Evolutionary conservation across 352 stramenopile species (phyloP), one percentile per base, ranked within the genome.

Genomic region (Phytopythium sindhum): DNA sequence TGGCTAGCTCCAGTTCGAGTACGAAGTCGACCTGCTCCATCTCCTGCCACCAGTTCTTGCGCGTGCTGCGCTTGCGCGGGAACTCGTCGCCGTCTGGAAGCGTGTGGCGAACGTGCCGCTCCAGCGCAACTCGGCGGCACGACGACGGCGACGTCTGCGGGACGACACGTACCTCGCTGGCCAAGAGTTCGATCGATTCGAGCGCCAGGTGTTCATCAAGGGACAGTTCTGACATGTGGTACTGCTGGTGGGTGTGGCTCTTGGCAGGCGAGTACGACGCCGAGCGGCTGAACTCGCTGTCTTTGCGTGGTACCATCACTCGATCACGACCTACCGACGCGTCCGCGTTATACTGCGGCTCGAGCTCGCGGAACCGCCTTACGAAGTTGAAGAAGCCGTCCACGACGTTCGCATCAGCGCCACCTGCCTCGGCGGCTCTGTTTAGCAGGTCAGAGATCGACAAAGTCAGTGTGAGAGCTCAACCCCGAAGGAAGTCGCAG

Each of bases 311-410:
- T 8, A 23, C 26, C 1, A 60, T 9, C 14, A 26, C 35, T 17
- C 39, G 54, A 19, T 60, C 54, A 17, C 2, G 5, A 29, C 7
- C 15, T 24, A 26, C 19, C 21, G 15, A 6, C 26, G 19, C 28
- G 23, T 21, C 15, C 28, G 2, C n/a, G 21, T 42, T 17, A 12
- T 21, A 4, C 39, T 24, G n/a, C 2, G 31, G 4, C n/a, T 58
- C 21, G 31, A 57, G 29, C 23, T 63, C 58, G 15, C 51, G 59
- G 62, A 80, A 89, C 1, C 80, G 78, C 2, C 88, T 60, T n/a
- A 91, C 69, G 19, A 88, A 64, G 66, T 91, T 80, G 57, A 81
- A 91, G 47, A 91, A 89, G 11, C 78, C 74, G 53, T 86, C 78
- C 21, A 83, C 80, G 45, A 72, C 53, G 66, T 61, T 53, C 61